Evolutionary conservation across 257 asterid species (phyloP), one percentile per base, ranked within the genome.

Genomic region (Cinchona pubescens): DNA sequence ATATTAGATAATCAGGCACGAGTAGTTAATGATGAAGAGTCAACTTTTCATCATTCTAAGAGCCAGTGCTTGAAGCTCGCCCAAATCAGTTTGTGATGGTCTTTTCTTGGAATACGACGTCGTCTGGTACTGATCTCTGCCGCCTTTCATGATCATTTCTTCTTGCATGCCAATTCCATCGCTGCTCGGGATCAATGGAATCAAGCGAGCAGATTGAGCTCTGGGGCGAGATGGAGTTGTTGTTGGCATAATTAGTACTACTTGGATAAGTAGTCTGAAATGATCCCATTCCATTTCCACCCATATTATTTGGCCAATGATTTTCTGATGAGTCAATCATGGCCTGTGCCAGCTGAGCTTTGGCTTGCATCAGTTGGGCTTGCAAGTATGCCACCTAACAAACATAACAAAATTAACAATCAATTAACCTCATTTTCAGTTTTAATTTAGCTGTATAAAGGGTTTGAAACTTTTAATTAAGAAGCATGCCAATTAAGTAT

Each of bases 1-100:
- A n/a, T n/a, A n/a, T n/a, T n/a, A n/a, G n/a, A 51, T 5, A 4
- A 5, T 45, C 48, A 62, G 35, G 32, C 53, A 62, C 72, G 61
- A 70, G 15, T 60, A 6, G 10, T 13, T 2, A 32, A 51, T 65
- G 7, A 3, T 45, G 25, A 48, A 38, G 23, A 0, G 7, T 84
- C 69, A 86, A 68, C 80, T 79, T 58, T 87, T 91, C 92, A 91
- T 91, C 96, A 91, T 94, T 75, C 96, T 84, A 29, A 89, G 76
- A 73, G 98, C 98, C 81, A 94, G 77, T 43, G 89, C 94, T 79
- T 94, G 97, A 49, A 92, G 96, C 81, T 94, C 98, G 66, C 86
- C 85, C 83, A 92, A 32, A 32, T 94, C 97, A 25, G 88, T 83
- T 82, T 86, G 94, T 29, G 96, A 85, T 40, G 88, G 77, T 69